A percentile compares a stretch with the other conserved stretches of the same genome.
These are phyloP conservation scores for Talaromyces amestolkiae DNA, from an alignment of 2,329 filamentous ascomycete species.

Conservation along the genomic window DNA sequence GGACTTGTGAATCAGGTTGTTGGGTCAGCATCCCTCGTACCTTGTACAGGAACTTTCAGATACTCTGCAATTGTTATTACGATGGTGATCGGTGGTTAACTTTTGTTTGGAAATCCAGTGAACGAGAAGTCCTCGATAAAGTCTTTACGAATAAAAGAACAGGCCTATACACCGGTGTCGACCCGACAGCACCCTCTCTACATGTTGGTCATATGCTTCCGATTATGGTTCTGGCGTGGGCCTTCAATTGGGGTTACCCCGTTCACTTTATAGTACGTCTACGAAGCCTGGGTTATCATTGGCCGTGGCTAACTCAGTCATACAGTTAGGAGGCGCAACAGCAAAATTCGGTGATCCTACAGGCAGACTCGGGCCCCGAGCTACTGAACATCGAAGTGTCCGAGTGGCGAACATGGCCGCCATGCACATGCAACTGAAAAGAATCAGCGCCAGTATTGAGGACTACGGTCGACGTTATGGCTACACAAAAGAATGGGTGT, in stretches of 20 bases:
- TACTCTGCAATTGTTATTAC: not conserved
- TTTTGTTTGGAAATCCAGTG: constrained; percentile 27
- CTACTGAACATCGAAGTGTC: constrained; percentile 34
- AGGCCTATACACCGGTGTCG: constrained; percentile 49
- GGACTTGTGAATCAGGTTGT: constrained; percentile 48
- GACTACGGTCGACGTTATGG: constrained; percentile 63
- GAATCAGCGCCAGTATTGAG: constrained; percentile 73
- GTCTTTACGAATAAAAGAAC: constrained; percentile 47
- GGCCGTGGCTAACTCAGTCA: not conserved
- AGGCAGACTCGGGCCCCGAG: constrained; percentile 43
- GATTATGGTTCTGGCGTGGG: constrained; percentile 52
- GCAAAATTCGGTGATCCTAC: constrained; percentile 48
- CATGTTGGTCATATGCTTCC: constrained; percentile 53
- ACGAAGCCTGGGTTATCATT: not conserved
- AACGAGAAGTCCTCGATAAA: constrained; percentile 43
- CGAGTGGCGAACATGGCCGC: constrained; percentile 48
- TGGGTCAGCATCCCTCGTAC: constrained; percentile 28
- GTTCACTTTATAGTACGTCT: constrained; percentile 45
- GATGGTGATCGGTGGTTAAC: constrained; percentile 19
- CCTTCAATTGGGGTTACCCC: constrained; percentile 48
- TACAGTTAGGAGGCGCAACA: constrained; percentile 48
- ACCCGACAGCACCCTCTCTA: constrained; percentile 51
- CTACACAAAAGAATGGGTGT: constrained; percentile 61
- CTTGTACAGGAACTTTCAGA: not conserved
- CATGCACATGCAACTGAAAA: constrained; percentile 53